A percentile compares a stretch with the other conserved stretches of the same genome.
Evolutionary conservation across 2,329 filamentous ascomycete genomes (phyloP).

Genomic region (Alternaria sp.): DNA sequence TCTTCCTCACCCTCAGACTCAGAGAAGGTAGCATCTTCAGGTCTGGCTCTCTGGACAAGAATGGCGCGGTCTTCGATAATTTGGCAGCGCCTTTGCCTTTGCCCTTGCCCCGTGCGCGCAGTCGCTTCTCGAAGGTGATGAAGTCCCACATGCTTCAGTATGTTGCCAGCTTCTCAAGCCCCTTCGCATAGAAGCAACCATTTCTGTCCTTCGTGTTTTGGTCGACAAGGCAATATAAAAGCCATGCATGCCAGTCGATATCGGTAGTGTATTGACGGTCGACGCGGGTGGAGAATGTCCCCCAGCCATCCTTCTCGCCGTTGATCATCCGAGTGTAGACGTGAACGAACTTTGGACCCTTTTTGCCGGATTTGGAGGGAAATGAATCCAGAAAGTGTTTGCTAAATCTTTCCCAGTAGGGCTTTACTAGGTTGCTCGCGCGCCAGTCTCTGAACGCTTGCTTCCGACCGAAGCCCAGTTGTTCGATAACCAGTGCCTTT

Average conservation of each 20-base stretch:
- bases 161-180: background rate
- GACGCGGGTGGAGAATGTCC: background rate
- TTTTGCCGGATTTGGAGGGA: background rate
- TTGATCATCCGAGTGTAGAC: background rate
- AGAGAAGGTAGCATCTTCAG: no score
- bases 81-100: no score
- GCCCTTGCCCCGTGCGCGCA: no score
- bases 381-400: accelerated
- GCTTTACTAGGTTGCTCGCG: background rate
- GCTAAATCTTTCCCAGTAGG: background rate
- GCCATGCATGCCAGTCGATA: background rate
- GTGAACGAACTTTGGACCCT: no score
- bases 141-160: no score
- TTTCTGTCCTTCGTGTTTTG: background rate
- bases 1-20: no score
- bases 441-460: background rate
- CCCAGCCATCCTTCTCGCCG: background rate
- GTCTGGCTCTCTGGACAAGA: no score
- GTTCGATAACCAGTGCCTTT: background rate
- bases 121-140: no score
- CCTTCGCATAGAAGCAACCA: background rate
- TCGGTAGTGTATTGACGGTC: background rate
- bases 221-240: background rate
- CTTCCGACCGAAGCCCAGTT: background rate
- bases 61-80: no score